phyloP scores from a whole-genome alignment of 768 basidiomycete species.

The Crucibulum laeve region DNA sequence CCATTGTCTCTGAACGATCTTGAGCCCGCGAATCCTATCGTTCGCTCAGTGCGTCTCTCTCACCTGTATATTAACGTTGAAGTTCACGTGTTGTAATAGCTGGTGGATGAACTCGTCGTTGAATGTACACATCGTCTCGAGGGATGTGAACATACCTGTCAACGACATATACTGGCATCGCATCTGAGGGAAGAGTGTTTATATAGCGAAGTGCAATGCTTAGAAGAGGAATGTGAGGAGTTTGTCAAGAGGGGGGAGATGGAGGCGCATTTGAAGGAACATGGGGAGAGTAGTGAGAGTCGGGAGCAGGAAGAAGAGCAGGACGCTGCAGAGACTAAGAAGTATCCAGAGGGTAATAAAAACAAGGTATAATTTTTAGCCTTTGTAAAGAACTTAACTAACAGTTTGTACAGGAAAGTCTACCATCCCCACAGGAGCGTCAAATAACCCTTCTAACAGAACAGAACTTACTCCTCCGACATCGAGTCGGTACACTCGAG shows the following conservation, averaged over 20 bases:
- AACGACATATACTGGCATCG: constrained; percentile 58
- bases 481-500: constrained; percentile 57
- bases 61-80: background rate
- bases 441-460: constrained; percentile 41
- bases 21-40: constrained; percentile 64
- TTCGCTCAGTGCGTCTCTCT: constrained; percentile 58
- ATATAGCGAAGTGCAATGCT: constrained; percentile 51
- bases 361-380: too few species aligned
- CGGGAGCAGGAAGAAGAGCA: constrained; percentile 1
- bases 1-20: constrained; percentile 57
- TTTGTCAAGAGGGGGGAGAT: constrained; percentile 41
- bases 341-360: constrained; percentile 2
- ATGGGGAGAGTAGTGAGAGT: constrained; percentile 4
- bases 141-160: constrained; percentile 61
- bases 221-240: constrained; percentile 40
- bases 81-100: constrained; percentile 32
- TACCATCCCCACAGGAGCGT: background rate
- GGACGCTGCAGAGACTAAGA: constrained; percentile 2
- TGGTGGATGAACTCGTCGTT: constrained; percentile 79
- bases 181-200: constrained; percentile 63
- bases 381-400: too few species aligned
- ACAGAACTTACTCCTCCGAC: constrained; percentile 64
- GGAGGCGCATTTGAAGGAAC: constrained; percentile 19
- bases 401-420: too few species aligned
- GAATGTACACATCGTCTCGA: constrained; percentile 57